Percentiles rank a stretch among this genome's conserved stretches.
These are phyloP conservation scores for Castanopsis chinensis DNA, from an alignment of 306 rosid species.

Conservation along the genomic window DNA sequence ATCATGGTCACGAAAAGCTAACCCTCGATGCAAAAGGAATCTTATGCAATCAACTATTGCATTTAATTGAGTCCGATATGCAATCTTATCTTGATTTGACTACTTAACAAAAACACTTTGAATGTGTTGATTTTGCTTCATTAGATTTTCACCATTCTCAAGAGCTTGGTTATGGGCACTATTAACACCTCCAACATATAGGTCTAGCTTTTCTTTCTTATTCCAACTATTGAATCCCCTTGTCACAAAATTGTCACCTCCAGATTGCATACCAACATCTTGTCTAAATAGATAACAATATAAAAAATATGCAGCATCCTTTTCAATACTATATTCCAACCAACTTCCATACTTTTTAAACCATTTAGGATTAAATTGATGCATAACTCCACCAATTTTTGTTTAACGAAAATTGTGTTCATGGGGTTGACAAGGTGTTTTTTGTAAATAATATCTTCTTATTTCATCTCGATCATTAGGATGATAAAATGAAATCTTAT, in stretches of 20 bases:
- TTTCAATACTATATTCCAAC: not conserved
- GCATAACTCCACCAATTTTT: not conserved
- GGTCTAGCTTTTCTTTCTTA: not conserved
- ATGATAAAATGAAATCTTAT: too few relatives aligned
- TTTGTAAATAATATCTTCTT: too few relatives aligned
- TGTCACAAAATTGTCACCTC: not conserved
- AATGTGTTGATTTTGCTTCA: not conserved
- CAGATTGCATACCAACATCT: not conserved
- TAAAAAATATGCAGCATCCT: not conserved
- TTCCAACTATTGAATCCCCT: not conserved
- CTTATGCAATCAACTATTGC: too few relatives aligned
- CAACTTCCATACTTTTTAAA: not conserved
- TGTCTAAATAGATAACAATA: not conserved
- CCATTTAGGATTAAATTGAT: not conserved
- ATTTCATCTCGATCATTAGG: too few relatives aligned
- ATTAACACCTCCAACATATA: not conserved
- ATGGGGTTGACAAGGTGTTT: not conserved
- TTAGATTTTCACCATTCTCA: not conserved
- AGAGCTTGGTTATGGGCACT: not conserved
- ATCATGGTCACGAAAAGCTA: too few relatives aligned
- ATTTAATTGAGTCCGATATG: too few relatives aligned
- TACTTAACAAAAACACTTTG: too few relatives aligned
- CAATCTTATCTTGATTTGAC: not conserved
- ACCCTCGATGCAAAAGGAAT: too few relatives aligned
- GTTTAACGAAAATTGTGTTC: not conserved